Base-by-base conservation (phyloP, 2,329 filamentous ascomycete genomes). In the Botrytis aclada region DNA sequence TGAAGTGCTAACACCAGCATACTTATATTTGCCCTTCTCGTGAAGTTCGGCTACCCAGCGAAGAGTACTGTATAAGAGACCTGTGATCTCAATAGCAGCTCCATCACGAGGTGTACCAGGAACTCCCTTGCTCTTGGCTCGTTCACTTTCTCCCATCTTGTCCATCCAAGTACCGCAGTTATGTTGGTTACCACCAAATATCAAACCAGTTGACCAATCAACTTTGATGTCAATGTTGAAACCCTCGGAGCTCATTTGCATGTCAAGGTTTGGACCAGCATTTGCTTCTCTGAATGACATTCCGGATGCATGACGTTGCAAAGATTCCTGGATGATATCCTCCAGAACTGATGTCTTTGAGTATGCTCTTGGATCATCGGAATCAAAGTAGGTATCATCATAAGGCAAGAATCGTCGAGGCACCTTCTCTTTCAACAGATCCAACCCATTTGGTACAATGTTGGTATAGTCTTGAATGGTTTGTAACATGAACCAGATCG, bases 151-250 rank as follows among this genome's bases (percentile, higher is more conserved):
- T n/a, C 96, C 96, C 96, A 99, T 99, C 87, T 99, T 99, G 86
- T 99, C 96, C 94, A 98, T 98, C 96, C 96, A 99, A 1, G 96
- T 99, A 70, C 96, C 96, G 79, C 97, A 99, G 82, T 99, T 99
- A 83, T 85, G 87, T 80, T 98, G 95, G 80, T 93, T 98, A 47
- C 97, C 96, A 72, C 97, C 96, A 79, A 97, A 97, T 73, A 99
- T 91, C 75, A 99, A 88, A 34, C 96, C 97, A 8, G 90, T 96
- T 45, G 88, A 85, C 95, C 95, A 98, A 81, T 99, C 95, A 18
- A 97, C 93, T 74, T 92, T 89, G 77, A 98, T 92, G 74, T 96
- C 90, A 76, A 97, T 93, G 80, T 98, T 90, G 85, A 99, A 99
- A 0, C 96, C 96, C 79, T 94, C 91, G 6, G 93, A 88, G 76